These are phyloP conservation scores for Thinopyrum elongatum DNA, from an alignment of 176 grass and related monocot genomes.

Conservation along the genomic window DNA sequence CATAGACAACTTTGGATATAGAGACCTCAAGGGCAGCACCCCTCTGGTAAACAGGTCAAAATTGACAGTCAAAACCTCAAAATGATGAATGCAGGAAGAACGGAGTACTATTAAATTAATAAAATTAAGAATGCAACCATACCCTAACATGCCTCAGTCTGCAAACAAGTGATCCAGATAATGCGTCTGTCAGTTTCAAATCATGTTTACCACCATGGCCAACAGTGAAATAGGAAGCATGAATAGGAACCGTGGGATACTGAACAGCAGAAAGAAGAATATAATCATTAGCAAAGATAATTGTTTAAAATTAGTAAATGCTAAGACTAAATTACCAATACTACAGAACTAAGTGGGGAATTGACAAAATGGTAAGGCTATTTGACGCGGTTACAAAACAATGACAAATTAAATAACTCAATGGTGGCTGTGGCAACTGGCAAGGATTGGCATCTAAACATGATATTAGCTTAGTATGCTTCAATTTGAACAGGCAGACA, in stretches of 20 bases:
- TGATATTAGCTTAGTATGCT: not conserved
- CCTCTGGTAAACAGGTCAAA: constrained; percentile 25
- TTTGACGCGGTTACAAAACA: not conserved
- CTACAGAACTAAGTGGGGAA: constrained; percentile 5
- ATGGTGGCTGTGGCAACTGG: not conserved
- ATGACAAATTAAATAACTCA: not conserved
- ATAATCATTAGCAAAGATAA: constrained; percentile 22
- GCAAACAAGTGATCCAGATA: constrained; percentile 60
- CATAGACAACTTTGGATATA: constrained; percentile 67
- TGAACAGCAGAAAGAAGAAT: constrained; percentile 44
- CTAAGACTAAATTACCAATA: not conserved
- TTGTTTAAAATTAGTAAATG: not conserved
- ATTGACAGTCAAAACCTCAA: constrained; percentile 17
- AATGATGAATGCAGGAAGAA: constrained; percentile 16
- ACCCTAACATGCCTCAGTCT: constrained; percentile 85
- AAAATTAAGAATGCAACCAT: constrained; percentile 24
- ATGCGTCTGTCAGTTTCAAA: constrained; percentile 64
- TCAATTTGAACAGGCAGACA: not conserved
- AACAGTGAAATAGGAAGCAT: constrained; percentile 67
- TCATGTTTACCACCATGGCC: constrained; percentile 80
- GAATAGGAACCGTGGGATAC: constrained; percentile 76
- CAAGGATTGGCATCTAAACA: not conserved
- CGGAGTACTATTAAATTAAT: not conserved
- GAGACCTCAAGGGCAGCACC: constrained; percentile 66
- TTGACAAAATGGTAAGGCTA: not conserved